Base-by-base conservation (phyloP, 345 rosid species). In the Hibiscus tridactylites region DNA sequence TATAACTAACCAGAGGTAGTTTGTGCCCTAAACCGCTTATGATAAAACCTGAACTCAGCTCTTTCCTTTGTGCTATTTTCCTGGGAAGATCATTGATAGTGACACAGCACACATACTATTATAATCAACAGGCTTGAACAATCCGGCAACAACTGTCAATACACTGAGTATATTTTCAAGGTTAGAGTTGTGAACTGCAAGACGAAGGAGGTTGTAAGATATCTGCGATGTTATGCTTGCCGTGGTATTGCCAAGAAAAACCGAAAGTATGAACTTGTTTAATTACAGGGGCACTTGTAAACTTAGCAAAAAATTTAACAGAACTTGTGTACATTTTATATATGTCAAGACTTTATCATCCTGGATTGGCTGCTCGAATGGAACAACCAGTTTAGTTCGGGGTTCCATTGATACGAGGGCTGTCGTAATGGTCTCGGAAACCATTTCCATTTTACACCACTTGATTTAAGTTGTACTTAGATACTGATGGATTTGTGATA, bases 131-230 rank as follows among this genome's bases (percentile, higher is more conserved):
- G 39, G 10, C 2, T 59, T 9, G 21, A 61, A 16, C 65, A 61
- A 29, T 61, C n/a, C 42, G 65, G 42, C 21, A 29, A 29, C 42
- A 75, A 72, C 65, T 71, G 81, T 79, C 47, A 61, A 79, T 75
- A 79, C 49, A 26, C 9, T 59, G 74, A 75, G 82, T n/a, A 33
- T 50, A 67, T 21, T 17, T 67, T 71, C 12, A 60, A 66, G 13
- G 64, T 8, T 57, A 10, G 46, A 46, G 54, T 2, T 57, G 54
- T 54, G 58, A 63, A 63, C 24, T 15, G 56, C 66, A 68, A 29
- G 65, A 53, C 15, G 12, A 42, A 60, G 58, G 5, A 15, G 75
- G 57, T 59, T 1, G 19, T 26, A 71, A 13, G 49, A 70, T 50
- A 31, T 2, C 31, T 35, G 5, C 42, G 12, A 29, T 58, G 53